Conservation (phyloP, 176 grass and related monocot species). For the Tillandsia fasciculata region DNA sequence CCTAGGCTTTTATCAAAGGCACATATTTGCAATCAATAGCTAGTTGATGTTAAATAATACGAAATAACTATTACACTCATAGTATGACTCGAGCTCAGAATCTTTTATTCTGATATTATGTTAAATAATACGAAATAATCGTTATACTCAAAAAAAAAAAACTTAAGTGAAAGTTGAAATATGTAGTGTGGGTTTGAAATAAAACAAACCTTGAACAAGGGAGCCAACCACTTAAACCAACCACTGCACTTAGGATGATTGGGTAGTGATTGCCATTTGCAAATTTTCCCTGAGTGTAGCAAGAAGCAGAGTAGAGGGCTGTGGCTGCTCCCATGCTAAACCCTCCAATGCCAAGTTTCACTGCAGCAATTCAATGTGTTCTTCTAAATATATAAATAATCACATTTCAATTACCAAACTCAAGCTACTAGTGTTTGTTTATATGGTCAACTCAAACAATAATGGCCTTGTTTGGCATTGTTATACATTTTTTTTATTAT, state of each 20-base stretch:
- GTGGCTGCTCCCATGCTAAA: constrained; percentile 83
- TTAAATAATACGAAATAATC: too few relatives aligned
- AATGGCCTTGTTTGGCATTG: too few relatives aligned
- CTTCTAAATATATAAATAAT: neutral
- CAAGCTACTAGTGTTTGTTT: neutral
- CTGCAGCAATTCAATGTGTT: constrained; percentile 22
- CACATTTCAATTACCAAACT: neutral
- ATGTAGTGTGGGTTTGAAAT: neutral
- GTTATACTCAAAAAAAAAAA: too few relatives aligned
- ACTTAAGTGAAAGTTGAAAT: neutral
- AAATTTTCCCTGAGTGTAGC: constrained; percentile 72
- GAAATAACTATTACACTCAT: too few relatives aligned
- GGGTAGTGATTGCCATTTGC: constrained; percentile 48
- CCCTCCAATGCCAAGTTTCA: constrained; percentile 88
- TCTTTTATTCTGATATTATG: too few relatives aligned
- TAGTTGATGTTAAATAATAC: too few relatives aligned
- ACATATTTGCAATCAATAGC: too few relatives aligned
- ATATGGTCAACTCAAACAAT: too few relatives aligned
- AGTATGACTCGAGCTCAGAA: too few relatives aligned
- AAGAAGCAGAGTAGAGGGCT: constrained; percentile 71
- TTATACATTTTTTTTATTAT: too few relatives aligned
- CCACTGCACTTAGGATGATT: constrained; percentile 42
- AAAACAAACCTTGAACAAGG: constrained; percentile 68
- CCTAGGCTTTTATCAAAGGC: too few relatives aligned
- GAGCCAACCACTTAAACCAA: constrained; percentile 92